Evolutionary conservation across 1,139 yeast genomes (phyloP), one percentile per base, ranked within the genome.

Genomic region (Geotrichum macrosporum): DNA sequence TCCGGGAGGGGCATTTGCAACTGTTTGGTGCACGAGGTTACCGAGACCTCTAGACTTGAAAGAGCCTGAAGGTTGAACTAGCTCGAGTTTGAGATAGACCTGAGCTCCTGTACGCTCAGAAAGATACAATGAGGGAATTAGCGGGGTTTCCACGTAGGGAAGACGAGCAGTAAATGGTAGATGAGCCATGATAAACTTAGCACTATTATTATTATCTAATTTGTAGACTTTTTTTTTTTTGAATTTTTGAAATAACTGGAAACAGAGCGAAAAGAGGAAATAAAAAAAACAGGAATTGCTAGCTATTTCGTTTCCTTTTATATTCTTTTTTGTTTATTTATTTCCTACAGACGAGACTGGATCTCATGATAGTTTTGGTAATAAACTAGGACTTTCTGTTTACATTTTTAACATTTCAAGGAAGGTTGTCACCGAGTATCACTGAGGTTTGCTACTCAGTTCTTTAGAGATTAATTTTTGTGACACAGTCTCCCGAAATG

Each of bases 21-120:
- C 51, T 1, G 65, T 60, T 40, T 59, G 56, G 45, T 60, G 53
- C 19, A 67, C 66, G 19, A 65, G 59, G 50, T 63, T 57, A 10
- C 70, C 70, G 12, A 67, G 57, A 1, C 70, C 71, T 10, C 89
- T 69, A 20, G 81, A 70, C 58, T 82, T 82, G 69, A 82, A 39
- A 39, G 84, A 77, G 1, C 88, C 88, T 8, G 83, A 74, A 1
- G 88, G 88, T 56, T 82, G 89, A 38, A 78, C 70, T 42, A 68
- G 69, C 57, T 82, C 89, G 53, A 78, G 74, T 59, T 82, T 82
- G 53, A 81, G 67, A 35, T 72, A 68, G 3, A 81, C 71, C 33
- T 75, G 71, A 37, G 57, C 55, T 1, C 64, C 66, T n/a, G 57
- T 52, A 16, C 50, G 53, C 41, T 58, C 59, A 10, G 65, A 57